Percentiles rank a stretch among this genome's conserved stretches.
Conservation (phyloP, 1,284 basidiomycete genomes). For the Microbotryum silenes-acaulis region DNA sequence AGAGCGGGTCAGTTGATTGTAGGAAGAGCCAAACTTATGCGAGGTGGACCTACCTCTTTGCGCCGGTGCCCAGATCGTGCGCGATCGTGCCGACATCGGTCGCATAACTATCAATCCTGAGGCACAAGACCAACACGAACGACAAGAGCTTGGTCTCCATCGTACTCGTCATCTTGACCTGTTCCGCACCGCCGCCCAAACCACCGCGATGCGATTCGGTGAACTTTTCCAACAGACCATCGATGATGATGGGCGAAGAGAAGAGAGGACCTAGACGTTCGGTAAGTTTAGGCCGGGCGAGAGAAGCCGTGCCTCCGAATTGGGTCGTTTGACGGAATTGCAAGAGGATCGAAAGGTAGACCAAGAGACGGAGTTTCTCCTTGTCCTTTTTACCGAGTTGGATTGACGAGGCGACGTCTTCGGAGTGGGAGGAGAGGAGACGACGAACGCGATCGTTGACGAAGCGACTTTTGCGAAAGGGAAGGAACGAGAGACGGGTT, state of each 20-base stretch:
- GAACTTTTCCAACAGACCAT: conserved; percentile 69
- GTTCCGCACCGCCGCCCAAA: conserved; percentile 38
- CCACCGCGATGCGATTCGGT: conserved; percentile 50
- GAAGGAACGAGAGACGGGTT: conserved; percentile 53
- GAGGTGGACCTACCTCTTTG: conserved; percentile 50
- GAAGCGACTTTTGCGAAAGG: conserved; percentile 43
- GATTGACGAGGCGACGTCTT: too few relatives aligned
- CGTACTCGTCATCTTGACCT: conserved; percentile 59
- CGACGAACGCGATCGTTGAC: too few relatives aligned
- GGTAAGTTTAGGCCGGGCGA: conserved; percentile 43
- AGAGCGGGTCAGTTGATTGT: background rate
- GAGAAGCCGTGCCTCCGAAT: conserved; percentile 11
- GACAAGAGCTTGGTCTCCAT: conserved; percentile 63
- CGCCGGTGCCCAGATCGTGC: conserved; percentile 59
- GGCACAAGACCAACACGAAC: conserved; percentile 68
- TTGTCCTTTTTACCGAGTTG: conserved; percentile 12
- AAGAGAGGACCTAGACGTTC: conserved; percentile 31
- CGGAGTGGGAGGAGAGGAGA: too few relatives aligned
- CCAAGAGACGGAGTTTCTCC: conserved; percentile 23
- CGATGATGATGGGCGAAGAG: conserved; percentile 49
- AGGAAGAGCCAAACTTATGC: background rate
- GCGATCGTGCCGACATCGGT: conserved; percentile 61
- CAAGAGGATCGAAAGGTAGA: conserved; percentile 71
- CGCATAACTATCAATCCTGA: conserved; percentile 66
- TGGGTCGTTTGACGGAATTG: conserved; percentile 52